A percentile compares a stretch with the other conserved stretches of the same genome.
Conservation (phyloP, 331 rosid genomes). For the Quercus tomentella region DNA sequence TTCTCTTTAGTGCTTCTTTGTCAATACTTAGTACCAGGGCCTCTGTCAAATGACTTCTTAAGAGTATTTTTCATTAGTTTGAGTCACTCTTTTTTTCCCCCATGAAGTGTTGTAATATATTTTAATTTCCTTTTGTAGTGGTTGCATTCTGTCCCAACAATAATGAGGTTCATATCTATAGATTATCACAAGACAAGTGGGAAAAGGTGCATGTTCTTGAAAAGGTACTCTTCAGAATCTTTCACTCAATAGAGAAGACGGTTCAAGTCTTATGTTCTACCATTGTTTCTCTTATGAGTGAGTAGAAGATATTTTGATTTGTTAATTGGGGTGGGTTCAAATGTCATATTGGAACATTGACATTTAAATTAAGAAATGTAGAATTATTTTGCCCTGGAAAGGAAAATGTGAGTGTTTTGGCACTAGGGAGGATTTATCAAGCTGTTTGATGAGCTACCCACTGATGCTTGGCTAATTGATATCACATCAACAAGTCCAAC, state of each 20-base stretch:
- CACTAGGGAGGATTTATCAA: neutral
- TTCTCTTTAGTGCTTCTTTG: too few relatives aligned
- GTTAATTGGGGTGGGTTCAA: neutral
- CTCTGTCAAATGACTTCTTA: neutral
- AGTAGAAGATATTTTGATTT: neutral
- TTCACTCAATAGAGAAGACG: neutral
- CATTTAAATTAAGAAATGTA: neutral
- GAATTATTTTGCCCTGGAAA: neutral
- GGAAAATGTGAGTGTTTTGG: neutral
- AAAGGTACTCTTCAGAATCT: slow-evolving; percentile 51
- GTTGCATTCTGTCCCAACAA: slow-evolving; percentile 90
- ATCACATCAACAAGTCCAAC: neutral
- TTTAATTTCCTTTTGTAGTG: slow-evolving; percentile 48
- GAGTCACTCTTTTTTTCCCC: neutral
- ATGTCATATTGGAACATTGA: neutral
- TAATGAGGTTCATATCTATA: slow-evolving; percentile 87
- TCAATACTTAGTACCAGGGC: neutral
- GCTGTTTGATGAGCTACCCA: neutral
- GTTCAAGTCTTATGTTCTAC: neutral
- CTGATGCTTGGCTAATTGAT: neutral
- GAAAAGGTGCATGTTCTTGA: slow-evolving; percentile 87
- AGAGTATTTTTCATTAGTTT: neutral
- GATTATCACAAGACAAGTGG: slow-evolving; percentile 80
- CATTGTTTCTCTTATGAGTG: neutral
- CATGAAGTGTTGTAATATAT: slow-evolving; percentile 6